Conservation (phyloP, 257 asterid genomes). For the Nicotiana paniculata region DNA sequence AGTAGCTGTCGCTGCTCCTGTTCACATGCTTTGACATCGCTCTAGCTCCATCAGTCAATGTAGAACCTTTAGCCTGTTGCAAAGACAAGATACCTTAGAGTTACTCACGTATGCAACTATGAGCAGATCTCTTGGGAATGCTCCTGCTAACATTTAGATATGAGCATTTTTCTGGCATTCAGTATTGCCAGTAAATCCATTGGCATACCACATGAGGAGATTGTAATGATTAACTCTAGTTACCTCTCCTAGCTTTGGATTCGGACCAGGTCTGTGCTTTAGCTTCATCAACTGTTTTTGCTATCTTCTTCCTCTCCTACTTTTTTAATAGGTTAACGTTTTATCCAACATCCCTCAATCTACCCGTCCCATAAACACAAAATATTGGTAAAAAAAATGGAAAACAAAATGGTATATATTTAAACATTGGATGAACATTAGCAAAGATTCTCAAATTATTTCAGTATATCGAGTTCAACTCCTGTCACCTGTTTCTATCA, state of each 20-base stretch:
- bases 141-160: background rate
- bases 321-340: background rate
- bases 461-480: background rate
- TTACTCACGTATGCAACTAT: background rate
- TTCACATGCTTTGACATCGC: conserved; percentile 70
- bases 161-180: conserved; percentile 4
- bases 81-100: conserved; percentile 10
- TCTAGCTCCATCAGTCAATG: conserved; percentile 77
- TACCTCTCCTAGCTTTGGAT: background rate
- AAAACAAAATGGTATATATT: background rate
- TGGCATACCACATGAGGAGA: background rate
- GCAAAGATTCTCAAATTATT: background rate
- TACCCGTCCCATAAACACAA: background rate
- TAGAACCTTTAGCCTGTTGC: conserved; percentile 60
- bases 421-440: background rate
- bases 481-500: background rate
- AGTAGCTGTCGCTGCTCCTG: conserved; percentile 61
- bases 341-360: background rate
- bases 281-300: background rate
- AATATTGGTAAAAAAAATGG: background rate
- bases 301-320: background rate
- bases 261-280: background rate
- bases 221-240: background rate
- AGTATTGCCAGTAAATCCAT: background rate
- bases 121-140: background rate